Conservation (phyloP, 208 protist species). For the Porcisia deanei region DNA sequence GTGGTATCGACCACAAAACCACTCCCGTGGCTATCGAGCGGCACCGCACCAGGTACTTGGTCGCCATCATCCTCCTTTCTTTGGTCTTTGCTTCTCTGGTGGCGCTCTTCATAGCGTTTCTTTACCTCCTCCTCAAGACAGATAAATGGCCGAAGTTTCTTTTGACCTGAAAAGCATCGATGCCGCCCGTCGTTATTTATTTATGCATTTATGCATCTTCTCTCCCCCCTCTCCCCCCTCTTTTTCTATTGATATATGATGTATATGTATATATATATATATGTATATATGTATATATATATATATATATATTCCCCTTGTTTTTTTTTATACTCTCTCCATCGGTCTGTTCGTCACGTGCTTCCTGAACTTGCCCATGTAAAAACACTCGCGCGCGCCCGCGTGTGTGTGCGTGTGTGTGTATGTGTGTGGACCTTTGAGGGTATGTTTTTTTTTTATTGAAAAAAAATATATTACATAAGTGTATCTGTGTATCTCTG, state of each 20-base stretch:
- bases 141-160: slow-evolving; percentile 12
- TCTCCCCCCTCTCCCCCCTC: background rate
- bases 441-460: background rate
- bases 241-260: no score
- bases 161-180: background rate
- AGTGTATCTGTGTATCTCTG: no score
- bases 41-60: slow-evolving; percentile 17
- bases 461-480: no score
- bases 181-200: background rate
- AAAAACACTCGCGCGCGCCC: background rate
- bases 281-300: no score
- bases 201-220: background rate
- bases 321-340: no score
- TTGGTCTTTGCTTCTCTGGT: slow-evolving; percentile 17
- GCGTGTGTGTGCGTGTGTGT: background rate
- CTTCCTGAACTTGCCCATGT: background rate
- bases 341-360: background rate
- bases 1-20: background rate
- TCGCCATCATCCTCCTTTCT: slow-evolving; percentile 3
- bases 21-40: background rate
- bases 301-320: no score
- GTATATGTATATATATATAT: no score
- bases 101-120: background rate
- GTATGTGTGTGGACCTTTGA: background rate
- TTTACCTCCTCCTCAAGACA: background rate